Evolutionary conservation across 2,329 filamentous ascomycete species (phyloP).

Genomic region (Colletotrichum horii): DNA sequence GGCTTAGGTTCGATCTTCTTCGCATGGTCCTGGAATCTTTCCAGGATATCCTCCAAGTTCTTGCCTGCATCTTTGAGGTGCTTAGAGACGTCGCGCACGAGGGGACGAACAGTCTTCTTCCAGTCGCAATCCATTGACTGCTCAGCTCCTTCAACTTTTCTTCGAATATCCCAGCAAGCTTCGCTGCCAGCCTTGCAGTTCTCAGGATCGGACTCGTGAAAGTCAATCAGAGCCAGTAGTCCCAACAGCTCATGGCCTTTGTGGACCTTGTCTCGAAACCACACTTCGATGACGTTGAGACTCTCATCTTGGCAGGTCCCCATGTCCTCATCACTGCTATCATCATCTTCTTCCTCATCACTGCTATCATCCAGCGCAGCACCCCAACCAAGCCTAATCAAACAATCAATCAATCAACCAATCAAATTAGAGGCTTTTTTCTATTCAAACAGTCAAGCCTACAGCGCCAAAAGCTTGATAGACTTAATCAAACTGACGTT

Average conservation of each 20-base stretch:
- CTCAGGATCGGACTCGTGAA: not conserved
- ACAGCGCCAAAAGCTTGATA: too few relatives aligned
- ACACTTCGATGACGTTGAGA: not conserved
- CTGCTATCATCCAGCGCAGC: too few relatives aligned
- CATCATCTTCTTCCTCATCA: too few relatives aligned
- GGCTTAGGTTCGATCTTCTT: not conserved
- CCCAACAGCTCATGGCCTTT: accelerated
- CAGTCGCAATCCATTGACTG: accelerated
- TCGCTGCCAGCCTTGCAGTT: accelerated
- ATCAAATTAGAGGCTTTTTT: too few relatives aligned
- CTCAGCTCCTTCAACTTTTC: not conserved
- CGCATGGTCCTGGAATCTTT: accelerated
- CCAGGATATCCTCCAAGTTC: accelerated
- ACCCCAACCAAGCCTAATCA: too few relatives aligned
- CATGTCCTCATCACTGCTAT: not conserved
- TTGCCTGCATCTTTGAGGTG: accelerated
- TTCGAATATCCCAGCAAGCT: accelerated
- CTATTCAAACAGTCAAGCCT: too few relatives aligned
- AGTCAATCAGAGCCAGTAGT: not conserved
- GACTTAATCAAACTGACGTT: too few relatives aligned
- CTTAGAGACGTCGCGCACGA: accelerated
- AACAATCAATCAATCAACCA: too few relatives aligned
- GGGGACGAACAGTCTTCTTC: accelerated
- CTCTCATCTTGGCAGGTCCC: not conserved
- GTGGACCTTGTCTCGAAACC: not conserved